phyloP scores from a whole-genome alignment of 202 grass and related monocot genomes.

The Eragrostis tef region DNA sequence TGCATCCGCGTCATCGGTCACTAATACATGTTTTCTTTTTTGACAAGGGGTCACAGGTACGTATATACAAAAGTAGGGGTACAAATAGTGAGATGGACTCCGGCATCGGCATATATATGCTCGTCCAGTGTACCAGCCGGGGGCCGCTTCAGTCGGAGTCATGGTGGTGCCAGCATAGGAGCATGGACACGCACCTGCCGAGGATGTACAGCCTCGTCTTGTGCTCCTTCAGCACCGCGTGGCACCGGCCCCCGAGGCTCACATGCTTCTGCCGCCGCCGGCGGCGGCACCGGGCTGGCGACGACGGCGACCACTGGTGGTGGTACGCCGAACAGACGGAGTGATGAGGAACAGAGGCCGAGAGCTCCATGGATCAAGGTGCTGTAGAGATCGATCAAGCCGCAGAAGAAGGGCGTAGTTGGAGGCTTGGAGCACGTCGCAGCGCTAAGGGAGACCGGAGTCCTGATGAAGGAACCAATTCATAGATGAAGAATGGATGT shows the following conservation, averaged over 20 bases:
- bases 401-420: neutral
- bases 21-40: too few species aligned
- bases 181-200: slow-evolving; percentile 70
- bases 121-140: neutral
- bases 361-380: slow-evolving; percentile 44
- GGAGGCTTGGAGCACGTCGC: neutral
- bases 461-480: neutral
- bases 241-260: slow-evolving; percentile 51
- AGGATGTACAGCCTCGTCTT: slow-evolving; percentile 82
- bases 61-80: too few species aligned
- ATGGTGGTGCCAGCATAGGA: slow-evolving; percentile 68
- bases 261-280: slow-evolving; percentile 21
- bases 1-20: neutral
- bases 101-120: too few species aligned
- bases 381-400: neutral
- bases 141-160: slow-evolving; percentile 51
- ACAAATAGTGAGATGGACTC: neutral
- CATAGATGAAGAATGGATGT: neutral
- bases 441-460: neutral
- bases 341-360: slow-evolving; percentile 44
- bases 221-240: slow-evolving; percentile 71
- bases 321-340: slow-evolving; percentile 41
- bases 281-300: neutral
- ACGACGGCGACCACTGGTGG: slow-evolving; percentile 1
- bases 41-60: too few species aligned